phyloP scores from a whole-genome alignment of 805 yeast species.

The Cyberlindnera mycetangii region DNA sequence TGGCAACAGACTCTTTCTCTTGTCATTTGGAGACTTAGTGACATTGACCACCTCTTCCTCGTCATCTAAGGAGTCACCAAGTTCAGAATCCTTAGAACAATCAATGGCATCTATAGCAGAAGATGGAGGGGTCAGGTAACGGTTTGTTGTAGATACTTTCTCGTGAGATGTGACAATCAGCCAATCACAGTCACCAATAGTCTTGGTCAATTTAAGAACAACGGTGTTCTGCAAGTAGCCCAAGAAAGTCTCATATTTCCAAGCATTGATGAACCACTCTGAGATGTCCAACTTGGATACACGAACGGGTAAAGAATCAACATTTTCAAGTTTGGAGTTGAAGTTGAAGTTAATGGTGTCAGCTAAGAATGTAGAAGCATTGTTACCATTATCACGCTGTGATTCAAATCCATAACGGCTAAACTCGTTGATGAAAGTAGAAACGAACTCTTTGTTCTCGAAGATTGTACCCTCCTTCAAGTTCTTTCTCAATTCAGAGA shows the following conservation, averaged over 20 bases:
- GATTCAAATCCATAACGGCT: conserved; percentile 27
- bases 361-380: conserved; percentile 25
- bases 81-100: conserved; percentile 14
- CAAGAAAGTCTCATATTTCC: conserved; percentile 38
- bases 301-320: conserved; percentile 30
- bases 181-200: conserved; percentile 40
- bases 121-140: conserved; percentile 28
- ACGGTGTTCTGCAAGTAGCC: conserved; percentile 34
- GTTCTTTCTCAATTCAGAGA: conserved; percentile 24
- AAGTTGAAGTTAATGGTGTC: conserved; percentile 31
- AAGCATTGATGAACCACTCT: conserved; percentile 38
- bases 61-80: conserved; percentile 17
- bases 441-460: conserved; percentile 25
- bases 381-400: conserved; percentile 18
- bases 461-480: conserved; percentile 24
- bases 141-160: conserved; percentile 27
- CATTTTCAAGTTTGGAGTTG: conserved; percentile 25
- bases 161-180: conserved; percentile 34
- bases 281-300: conserved; percentile 36
- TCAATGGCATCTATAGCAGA: conserved; percentile 22
- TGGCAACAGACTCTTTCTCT: conserved; percentile 13
- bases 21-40: background rate
- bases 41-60: conserved; percentile 1
- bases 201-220: conserved; percentile 34
- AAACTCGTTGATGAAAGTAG: conserved; percentile 28